These are phyloP conservation scores for Kockiozyma suomiensis DNA, from an alignment of 805 yeast genomes.

Conservation along the genomic window DNA sequence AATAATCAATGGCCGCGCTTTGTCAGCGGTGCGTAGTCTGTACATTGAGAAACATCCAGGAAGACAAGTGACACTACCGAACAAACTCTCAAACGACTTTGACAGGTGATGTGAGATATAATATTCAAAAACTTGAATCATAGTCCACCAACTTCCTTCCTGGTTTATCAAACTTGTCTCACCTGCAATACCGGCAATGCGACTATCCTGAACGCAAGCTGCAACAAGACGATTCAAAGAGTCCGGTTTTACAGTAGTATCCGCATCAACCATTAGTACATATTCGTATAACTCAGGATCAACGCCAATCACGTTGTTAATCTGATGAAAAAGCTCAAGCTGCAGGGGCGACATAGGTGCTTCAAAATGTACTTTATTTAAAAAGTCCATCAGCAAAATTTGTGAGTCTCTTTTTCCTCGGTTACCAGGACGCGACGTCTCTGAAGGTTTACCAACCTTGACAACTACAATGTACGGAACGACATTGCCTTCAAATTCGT, in stretches of 20 bases:
- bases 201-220: slow-evolving; percentile 60
- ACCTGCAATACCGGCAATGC: slow-evolving; percentile 63
- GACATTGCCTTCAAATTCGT: slow-evolving; percentile 56
- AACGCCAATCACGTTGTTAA: slow-evolving; percentile 61
- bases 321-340: slow-evolving; percentile 54
- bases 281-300: slow-evolving; percentile 63
- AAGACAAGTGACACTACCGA: slow-evolving; percentile 65
- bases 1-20: slow-evolving; percentile 59
- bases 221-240: slow-evolving; percentile 59
- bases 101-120: slow-evolving; percentile 66
- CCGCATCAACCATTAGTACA: slow-evolving; percentile 65
- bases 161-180: slow-evolving; percentile 64
- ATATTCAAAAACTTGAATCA: slow-evolving; percentile 65
- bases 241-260: slow-evolving; percentile 57
- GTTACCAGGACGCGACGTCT: slow-evolving; percentile 57
- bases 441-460: slow-evolving; percentile 60
- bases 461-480: slow-evolving; percentile 58
- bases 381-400: slow-evolving; percentile 58
- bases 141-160: slow-evolving; percentile 56
- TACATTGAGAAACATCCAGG: slow-evolving; percentile 70
- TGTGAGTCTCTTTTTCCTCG: slow-evolving; percentile 70
- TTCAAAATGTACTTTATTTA: slow-evolving; percentile 61
- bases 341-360: slow-evolving; percentile 63
- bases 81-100: slow-evolving; percentile 62
- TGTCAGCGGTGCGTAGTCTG: slow-evolving; percentile 51